Conservation (phyloP, 495 filamentous ascomycete species). For the Neurospora africana region DNA sequence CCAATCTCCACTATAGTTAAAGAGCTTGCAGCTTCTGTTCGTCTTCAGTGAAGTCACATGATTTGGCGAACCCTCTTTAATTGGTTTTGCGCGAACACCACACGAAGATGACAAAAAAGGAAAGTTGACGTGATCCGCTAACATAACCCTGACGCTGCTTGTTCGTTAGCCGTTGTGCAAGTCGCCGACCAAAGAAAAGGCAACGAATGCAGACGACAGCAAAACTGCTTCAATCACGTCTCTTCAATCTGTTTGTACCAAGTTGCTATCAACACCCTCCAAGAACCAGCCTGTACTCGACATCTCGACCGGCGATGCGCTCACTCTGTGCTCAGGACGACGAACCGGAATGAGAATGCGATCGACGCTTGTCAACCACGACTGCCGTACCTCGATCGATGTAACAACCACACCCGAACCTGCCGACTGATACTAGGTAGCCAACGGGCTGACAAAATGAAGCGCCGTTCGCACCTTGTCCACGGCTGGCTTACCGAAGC, state of each 20-base stretch:
- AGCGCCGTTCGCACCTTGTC: neutral
- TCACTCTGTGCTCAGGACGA: neutral
- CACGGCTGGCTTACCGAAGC: constrained; percentile 11
- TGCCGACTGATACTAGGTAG: neutral
- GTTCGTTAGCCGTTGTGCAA: neutral
- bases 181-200: neutral
- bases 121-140: neutral
- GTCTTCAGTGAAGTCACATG: constrained; percentile 11
- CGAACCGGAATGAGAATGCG: neutral
- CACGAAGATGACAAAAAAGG: neutral
- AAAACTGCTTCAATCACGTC: neutral
- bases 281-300: neutral
- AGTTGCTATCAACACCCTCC: neutral
- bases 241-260: neutral
- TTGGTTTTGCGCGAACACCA: constrained; percentile 7
- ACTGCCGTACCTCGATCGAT: neutral
- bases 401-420: neutral
- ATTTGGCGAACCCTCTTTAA: constrained; percentile 16
- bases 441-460: neutral
- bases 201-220: neutral
- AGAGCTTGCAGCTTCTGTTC: neutral
- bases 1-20: neutral
- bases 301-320: neutral
- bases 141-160: neutral
- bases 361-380: neutral